Evolutionary conservation across 768 basidiomycete genomes (phyloP).

Genomic region (Lactarius psammicola): DNA sequence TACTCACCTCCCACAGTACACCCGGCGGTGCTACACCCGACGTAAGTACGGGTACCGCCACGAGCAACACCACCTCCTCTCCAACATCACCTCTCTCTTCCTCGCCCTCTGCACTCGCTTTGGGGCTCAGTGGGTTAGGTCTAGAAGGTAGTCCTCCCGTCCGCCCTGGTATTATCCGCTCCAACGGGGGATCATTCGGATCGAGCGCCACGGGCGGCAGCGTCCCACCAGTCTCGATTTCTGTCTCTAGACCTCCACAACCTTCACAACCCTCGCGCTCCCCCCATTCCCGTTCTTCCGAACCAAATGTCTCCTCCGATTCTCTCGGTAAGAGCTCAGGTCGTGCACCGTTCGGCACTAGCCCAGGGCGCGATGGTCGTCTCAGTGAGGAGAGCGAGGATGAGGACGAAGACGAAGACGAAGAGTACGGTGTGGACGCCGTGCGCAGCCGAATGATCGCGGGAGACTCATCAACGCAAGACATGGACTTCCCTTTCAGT

Average conservation of each 20-base stretch:
- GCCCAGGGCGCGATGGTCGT: slow-evolving; percentile 21
- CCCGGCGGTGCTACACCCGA: slow-evolving; percentile 19
- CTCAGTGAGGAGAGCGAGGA: slow-evolving; percentile 23
- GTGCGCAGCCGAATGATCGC: slow-evolving; percentile 22
- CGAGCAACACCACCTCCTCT: slow-evolving; percentile 20
- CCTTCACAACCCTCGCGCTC: slow-evolving; percentile 10
- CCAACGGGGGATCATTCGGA: slow-evolving; percentile 40
- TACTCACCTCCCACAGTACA: slow-evolving; percentile 26
- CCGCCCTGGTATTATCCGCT: slow-evolving; percentile 41
- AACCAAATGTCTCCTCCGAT: slow-evolving; percentile 9
- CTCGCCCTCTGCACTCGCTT: slow-evolving; percentile 13
- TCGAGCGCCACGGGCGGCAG: slow-evolving; percentile 7
- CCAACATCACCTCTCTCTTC: slow-evolving; percentile 24
- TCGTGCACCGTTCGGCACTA: slow-evolving; percentile 10
- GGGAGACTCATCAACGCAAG: slow-evolving; percentile 9
- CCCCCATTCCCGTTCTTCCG: slow-evolving; percentile 18
- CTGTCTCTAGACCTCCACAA: slow-evolving; percentile 1
- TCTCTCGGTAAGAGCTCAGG: slow-evolving; percentile 9
- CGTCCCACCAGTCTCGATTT: background rate
- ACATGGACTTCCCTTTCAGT: slow-evolving; percentile 59
- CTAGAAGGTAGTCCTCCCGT: slow-evolving; percentile 34
- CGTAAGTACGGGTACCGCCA: slow-evolving; percentile 1
- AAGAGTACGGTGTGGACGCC: slow-evolving; percentile 35
- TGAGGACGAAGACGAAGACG: slow-evolving; percentile 35
- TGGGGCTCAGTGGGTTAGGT: slow-evolving; percentile 13